Percentiles rank a stretch among this genome's conserved stretches.
phyloP scores from a whole-genome alignment of 768 basidiomycete species.

The Sistotremastrum suecicum region DNA sequence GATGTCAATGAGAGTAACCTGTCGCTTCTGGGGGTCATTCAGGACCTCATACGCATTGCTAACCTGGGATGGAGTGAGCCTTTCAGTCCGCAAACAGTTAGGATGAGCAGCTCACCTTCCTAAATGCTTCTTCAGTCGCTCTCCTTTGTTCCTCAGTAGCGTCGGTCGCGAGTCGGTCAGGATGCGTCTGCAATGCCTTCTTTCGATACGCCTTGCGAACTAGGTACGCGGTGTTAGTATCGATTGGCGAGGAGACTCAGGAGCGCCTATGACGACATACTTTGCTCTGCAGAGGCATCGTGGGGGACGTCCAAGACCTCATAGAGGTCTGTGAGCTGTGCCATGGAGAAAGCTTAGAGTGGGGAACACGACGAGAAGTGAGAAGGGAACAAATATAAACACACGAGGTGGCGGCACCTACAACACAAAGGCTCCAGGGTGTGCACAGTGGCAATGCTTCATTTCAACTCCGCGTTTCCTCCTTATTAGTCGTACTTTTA shows the following conservation, averaged over 20 bases:
- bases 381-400: background rate
- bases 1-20: slow-evolving; percentile 23
- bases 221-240: slow-evolving; percentile 14
- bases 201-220: slow-evolving; percentile 57
- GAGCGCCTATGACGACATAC: slow-evolving; percentile 29
- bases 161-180: slow-evolving; percentile 49
- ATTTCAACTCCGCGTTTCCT: slow-evolving; percentile 1
- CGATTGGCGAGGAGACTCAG: background rate
- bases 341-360: slow-evolving; percentile 7
- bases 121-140: slow-evolving; percentile 43
- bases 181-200: slow-evolving; percentile 57
- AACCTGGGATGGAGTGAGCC: slow-evolving; percentile 26
- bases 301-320: slow-evolving; percentile 39
- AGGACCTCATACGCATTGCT: slow-evolving; percentile 49
- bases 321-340: slow-evolving; percentile 50
- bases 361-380: slow-evolving; percentile 1
- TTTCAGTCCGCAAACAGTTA: slow-evolving; percentile 11
- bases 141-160: slow-evolving; percentile 38
- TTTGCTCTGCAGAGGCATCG: slow-evolving; percentile 47
- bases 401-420: background rate
- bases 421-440: background rate
- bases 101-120: slow-evolving; percentile 28
- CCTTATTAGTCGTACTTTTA: slow-evolving; percentile 1
- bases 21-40: slow-evolving; percentile 39
- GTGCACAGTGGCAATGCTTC: background rate